A percentile compares a stretch with the other conserved stretches of the same genome.
phyloP scores from a whole-genome alignment of 164 flowering plant genomes.

The Hamamelis virginiana region DNA sequence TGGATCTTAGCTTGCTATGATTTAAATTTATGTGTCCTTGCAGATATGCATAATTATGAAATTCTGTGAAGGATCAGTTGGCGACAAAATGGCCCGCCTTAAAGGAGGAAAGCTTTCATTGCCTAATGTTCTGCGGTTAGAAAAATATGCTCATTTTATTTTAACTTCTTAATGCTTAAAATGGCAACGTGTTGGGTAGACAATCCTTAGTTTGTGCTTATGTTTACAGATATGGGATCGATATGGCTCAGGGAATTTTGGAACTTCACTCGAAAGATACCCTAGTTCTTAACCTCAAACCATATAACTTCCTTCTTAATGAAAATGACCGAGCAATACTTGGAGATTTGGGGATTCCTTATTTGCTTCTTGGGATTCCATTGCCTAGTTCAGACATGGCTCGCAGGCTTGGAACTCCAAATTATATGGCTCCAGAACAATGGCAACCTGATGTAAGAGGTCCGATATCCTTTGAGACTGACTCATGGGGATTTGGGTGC shows the following conservation, averaged over 20 bases:
- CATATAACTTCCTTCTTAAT: slow-evolving; percentile 71
- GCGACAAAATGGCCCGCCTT: slow-evolving; percentile 70
- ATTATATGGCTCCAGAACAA: slow-evolving; percentile 97
- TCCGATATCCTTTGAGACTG: slow-evolving; percentile 85
- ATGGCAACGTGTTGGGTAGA: not conserved
- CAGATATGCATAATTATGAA: slow-evolving; percentile 82
- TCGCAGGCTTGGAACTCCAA: slow-evolving; percentile 74
- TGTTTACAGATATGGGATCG: slow-evolving; percentile 68
- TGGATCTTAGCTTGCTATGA: not conserved
- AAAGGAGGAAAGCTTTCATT: slow-evolving; percentile 69
- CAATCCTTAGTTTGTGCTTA: slow-evolving; percentile 4
- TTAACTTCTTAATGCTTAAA: not conserved
- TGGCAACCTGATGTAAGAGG: slow-evolving; percentile 91
- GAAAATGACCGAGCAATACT: slow-evolving; percentile 60
- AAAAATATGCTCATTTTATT: not conserved
- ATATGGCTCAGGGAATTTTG: slow-evolving; percentile 65
- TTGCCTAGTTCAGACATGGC: slow-evolving; percentile 50
- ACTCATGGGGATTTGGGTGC: slow-evolving; percentile 97
- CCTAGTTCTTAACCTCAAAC: slow-evolving; percentile 83
- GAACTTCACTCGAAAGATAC: slow-evolving; percentile 68
- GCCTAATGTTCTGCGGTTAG: slow-evolving; percentile 76
- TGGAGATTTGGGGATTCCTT: slow-evolving; percentile 84
- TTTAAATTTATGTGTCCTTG: not conserved
- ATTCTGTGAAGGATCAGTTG: slow-evolving; percentile 87
- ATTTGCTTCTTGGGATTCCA: slow-evolving; percentile 62